phyloP scores from a whole-genome alignment of 805 yeast genomes.

The Myxozyma neglecta region DNA sequence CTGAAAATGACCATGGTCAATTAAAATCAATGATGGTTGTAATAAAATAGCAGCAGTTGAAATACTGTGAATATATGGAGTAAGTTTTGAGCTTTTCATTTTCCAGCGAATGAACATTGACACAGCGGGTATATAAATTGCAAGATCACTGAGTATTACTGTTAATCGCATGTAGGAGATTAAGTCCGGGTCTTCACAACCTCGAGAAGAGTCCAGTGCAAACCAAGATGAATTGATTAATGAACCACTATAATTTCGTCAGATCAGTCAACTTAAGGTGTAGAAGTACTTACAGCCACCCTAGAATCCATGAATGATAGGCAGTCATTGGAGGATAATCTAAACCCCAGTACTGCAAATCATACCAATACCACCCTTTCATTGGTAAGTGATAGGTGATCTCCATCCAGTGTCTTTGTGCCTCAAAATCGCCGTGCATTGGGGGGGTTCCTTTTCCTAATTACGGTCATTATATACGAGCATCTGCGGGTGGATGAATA shows the following conservation, averaged over 20 bases:
- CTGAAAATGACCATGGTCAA: constrained; percentile 98
- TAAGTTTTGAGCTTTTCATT: constrained; percentile 55
- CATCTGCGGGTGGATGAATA: neutral
- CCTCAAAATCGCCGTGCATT: constrained; percentile 93
- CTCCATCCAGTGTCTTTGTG: constrained; percentile 98
- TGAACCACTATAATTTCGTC: constrained; percentile 51
- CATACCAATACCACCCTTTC: constrained; percentile 82
- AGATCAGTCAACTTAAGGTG: neutral
- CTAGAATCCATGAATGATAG: constrained; percentile 80
- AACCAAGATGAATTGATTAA: constrained; percentile 73
- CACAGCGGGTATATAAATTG: constrained; percentile 78
- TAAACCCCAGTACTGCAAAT: constrained; percentile 90
- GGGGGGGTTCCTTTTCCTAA: constrained; percentile 53
- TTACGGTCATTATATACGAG: neutral
- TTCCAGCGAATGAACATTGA: constrained; percentile 68
- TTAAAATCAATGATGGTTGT: constrained; percentile 77
- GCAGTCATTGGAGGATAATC: constrained; percentile 98
- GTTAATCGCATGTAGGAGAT: constrained; percentile 85
- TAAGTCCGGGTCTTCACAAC: constrained; percentile 63
- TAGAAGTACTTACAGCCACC: constrained; percentile 39
- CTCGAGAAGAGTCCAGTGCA: constrained; percentile 68
- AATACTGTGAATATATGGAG: constrained; percentile 36
- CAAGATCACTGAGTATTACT: constrained; percentile 70
- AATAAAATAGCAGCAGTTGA: constrained; percentile 64
- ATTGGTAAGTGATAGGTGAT: constrained; percentile 75